These are phyloP conservation scores for Phialocephala subalpina DNA, from an alignment of 2,329 filamentous ascomycete genomes.

Conservation along the genomic window DNA sequence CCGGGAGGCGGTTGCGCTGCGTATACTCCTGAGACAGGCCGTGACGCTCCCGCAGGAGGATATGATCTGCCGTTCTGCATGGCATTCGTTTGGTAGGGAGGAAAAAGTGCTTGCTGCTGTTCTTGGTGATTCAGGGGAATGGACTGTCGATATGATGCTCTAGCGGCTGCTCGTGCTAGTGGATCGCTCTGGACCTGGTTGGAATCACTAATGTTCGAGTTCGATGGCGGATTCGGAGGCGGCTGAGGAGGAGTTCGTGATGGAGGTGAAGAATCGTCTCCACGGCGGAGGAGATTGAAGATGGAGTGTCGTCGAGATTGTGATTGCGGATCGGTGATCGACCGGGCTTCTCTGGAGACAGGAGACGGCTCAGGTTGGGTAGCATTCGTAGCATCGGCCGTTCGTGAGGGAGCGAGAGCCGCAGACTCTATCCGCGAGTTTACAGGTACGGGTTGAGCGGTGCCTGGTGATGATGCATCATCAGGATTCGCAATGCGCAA, in stretches of 20 bases:
- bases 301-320: constrained; percentile 45
- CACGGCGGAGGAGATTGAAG: constrained; percentile 46
- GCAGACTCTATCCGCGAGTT: constrained; percentile 34
- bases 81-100: constrained; percentile 52
- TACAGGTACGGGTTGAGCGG: constrained; percentile 39
- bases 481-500: constrained; percentile 97
- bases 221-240: constrained; percentile 30
- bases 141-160: constrained; percentile 50
- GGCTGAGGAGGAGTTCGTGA: constrained; percentile 32
- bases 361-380: constrained; percentile 28
- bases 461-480: constrained; percentile 41
- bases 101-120: constrained; percentile 50
- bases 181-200: constrained; percentile 37
- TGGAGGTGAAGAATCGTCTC: constrained; percentile 36
- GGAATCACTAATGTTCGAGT: constrained; percentile 44
- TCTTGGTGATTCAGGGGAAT: constrained; percentile 53
- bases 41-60: constrained; percentile 44
- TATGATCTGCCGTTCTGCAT: constrained; percentile 49
- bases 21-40: constrained; percentile 57
- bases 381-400: constrained; percentile 23
- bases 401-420: constrained; percentile 22
- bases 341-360: constrained; percentile 36
- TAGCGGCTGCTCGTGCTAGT: constrained; percentile 36
- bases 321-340: constrained; percentile 41
- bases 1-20: constrained; percentile 49